Evolutionary conservation across 257 asterid genomes (phyloP).

Genomic region (Petunia secreta): DNA sequence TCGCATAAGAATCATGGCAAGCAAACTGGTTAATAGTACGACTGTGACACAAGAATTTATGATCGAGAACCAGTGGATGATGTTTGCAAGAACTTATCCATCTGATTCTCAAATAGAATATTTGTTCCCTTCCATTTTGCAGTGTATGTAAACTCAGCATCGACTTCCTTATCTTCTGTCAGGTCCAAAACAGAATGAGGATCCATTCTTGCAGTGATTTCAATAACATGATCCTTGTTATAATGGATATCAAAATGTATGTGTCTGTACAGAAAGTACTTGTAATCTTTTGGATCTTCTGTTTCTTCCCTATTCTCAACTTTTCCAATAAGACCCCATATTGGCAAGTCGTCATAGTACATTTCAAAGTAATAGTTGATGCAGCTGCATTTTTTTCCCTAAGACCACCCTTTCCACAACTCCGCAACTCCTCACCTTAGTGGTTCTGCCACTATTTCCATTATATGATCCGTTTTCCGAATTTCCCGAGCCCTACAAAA

Average conservation of each 20-base stretch:
- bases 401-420: too few species aligned
- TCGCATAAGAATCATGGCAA: constrained; percentile 46
- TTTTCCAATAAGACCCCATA: too few species aligned
- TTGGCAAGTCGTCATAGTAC: constrained; percentile 66
- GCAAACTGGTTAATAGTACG: constrained; percentile 63
- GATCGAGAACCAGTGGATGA: constrained; percentile 74
- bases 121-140: constrained; percentile 65
- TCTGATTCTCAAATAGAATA: constrained; percentile 59
- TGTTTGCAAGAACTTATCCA: constrained; percentile 64
- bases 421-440: too few species aligned
- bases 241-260: constrained; percentile 60
- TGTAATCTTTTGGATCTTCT: constrained; percentile 62
- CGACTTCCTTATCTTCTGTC: constrained; percentile 58
- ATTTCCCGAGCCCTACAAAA: too few species aligned
- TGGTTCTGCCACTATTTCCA: too few species aligned
- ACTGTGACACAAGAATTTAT: constrained; percentile 73
- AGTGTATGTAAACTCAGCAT: constrained; percentile 61
- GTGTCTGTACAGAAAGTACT: constrained; percentile 65
- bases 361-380: constrained; percentile 61
- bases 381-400: too few species aligned
- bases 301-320: constrained; percentile 46
- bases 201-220: constrained; percentile 65
- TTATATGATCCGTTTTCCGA: too few species aligned
- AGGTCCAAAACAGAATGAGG: constrained; percentile 63
- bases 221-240: constrained; percentile 70